phyloP scores from a whole-genome alignment of 495 filamentous ascomycete genomes.

The Hyaloscypha variabilis region DNA sequence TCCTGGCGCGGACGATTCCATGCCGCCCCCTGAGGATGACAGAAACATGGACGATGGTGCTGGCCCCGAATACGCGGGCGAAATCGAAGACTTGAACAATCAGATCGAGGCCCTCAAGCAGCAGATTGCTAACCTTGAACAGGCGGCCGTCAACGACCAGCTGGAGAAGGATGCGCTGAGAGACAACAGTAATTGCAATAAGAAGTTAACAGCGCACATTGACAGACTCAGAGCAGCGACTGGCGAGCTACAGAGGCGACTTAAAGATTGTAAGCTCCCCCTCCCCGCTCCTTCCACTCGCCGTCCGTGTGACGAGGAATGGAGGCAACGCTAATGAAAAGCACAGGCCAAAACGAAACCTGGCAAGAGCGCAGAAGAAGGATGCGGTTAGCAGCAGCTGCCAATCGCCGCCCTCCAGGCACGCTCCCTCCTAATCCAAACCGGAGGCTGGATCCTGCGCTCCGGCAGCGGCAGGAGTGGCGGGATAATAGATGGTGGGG shows the following conservation, averaged over 20 bases:
- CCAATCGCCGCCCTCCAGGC: neutral
- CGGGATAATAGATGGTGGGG: neutral
- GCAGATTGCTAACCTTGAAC: neutral
- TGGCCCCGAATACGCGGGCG: neutral
- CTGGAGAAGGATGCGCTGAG: neutral
- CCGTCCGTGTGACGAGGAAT: too few relatives aligned
- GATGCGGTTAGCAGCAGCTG: neutral
- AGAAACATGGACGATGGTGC: neutral
- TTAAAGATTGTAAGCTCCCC: neutral
- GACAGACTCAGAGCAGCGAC: neutral
- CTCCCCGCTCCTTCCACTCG: too few relatives aligned
- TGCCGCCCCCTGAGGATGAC: neutral
- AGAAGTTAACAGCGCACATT: neutral
- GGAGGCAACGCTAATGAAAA: neutral
- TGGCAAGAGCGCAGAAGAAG: constrained; percentile 8
- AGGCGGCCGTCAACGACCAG: neutral
- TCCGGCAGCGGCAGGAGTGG: neutral
- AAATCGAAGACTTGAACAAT: neutral
- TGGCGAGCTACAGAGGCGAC: neutral
- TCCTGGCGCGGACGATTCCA: too few relatives aligned
- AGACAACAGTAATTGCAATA: neutral
- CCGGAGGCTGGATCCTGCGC: neutral
- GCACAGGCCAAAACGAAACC: neutral
- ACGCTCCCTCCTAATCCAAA: neutral
- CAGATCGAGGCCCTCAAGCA: neutral